Percentiles rank a stretch among this genome's conserved stretches.
Conservation (phyloP, 106 monocot species). For the Dioscorea zingiberensis region DNA sequence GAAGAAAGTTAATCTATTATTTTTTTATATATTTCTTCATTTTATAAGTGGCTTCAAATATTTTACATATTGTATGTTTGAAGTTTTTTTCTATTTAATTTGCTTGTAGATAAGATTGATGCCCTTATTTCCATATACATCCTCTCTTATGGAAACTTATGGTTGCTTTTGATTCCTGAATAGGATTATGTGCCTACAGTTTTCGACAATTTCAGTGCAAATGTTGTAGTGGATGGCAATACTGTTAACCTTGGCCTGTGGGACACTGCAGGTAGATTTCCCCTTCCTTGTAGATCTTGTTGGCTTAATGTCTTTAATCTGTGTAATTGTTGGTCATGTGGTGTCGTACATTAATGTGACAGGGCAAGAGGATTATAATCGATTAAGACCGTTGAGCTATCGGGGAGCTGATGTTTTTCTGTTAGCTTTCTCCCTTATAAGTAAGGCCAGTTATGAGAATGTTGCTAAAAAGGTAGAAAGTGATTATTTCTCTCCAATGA, state of each 20-base stretch:
- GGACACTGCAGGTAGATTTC: conserved; percentile 62
- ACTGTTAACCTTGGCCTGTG: conserved; percentile 72
- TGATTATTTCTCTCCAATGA: not conserved
- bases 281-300: not conserved
- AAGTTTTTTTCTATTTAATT: too few species aligned
- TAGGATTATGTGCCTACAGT: conserved; percentile 80
- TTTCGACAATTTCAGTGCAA: conserved; percentile 79
- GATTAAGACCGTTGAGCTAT: conserved; percentile 71
- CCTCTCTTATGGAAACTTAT: not conserved
- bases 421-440: conserved; percentile 68
- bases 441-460: conserved; percentile 78
- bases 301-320: not conserved
- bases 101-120: not conserved
- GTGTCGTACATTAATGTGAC: conserved; percentile 7
- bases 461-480: conserved; percentile 54
- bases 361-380: conserved; percentile 79
- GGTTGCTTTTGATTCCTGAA: conserved; percentile 1
- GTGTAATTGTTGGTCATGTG: not conserved
- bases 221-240: conserved; percentile 70
- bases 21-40: too few species aligned
- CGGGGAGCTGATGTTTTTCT: conserved; percentile 77
- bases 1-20: too few species aligned
- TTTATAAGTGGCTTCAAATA: too few species aligned
- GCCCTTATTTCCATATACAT: not conserved
- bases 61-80: too few species aligned